A percentile compares a stretch with the other conserved stretches of the same genome.
These are phyloP conservation scores for Detonula confervacea DNA, from an alignment of 352 stramenopile species.

Conservation along the genomic window DNA sequence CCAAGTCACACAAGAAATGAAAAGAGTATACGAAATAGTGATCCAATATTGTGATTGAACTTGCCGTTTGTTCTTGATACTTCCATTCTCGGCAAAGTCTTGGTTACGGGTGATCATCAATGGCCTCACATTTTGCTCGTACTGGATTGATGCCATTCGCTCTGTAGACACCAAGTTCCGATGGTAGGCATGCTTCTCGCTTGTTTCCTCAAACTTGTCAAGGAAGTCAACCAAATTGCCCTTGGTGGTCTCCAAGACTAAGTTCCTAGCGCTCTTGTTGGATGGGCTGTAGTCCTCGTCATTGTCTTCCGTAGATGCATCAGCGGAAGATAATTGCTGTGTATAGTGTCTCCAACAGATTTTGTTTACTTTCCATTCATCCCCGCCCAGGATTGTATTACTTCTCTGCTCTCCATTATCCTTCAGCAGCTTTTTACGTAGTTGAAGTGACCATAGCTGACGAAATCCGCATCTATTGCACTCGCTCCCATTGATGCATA, in stretches of 20 bases:
- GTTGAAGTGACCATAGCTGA: background rate
- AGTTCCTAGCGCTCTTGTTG: background rate
- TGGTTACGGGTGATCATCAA: background rate
- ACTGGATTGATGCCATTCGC: background rate
- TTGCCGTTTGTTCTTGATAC: background rate
- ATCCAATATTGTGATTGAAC: conserved; percentile 34
- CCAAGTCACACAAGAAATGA: conserved; percentile 10
- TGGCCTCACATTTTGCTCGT: background rate
- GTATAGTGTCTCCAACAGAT: too few species aligned
- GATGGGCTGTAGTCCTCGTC: background rate
- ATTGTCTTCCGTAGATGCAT: background rate
- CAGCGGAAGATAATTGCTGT: background rate
- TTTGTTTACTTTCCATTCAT: background rate
- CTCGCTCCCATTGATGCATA: background rate
- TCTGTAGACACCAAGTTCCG: conserved; percentile 1
- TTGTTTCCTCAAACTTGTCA: background rate
- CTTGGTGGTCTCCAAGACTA: background rate
- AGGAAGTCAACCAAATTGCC: background rate
- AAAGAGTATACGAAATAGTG: conserved; percentile 19
- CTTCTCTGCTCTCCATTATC: too few species aligned
- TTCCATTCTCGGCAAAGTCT: conserved; percentile 3
- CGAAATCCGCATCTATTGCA: background rate
- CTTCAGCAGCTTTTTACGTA: background rate
- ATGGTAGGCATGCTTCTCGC: background rate
- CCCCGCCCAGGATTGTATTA: too few species aligned